Evolutionary conservation across 768 basidiomycete genomes (phyloP).

Genomic region (Exidia glandulosa): DNA sequence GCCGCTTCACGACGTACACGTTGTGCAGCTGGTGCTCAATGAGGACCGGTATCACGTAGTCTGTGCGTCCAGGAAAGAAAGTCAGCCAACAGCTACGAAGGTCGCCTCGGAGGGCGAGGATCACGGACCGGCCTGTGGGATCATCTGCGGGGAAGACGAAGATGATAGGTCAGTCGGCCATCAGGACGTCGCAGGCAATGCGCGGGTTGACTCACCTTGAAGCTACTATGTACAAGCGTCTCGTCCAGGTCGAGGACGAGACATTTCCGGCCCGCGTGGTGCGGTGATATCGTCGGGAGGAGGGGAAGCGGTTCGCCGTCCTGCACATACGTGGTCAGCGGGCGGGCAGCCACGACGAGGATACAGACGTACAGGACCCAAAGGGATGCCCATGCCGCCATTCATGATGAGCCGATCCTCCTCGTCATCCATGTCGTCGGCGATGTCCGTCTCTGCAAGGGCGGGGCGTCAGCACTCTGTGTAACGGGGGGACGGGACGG

Average conservation of each 20-base stretch:
- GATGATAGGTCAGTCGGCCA: conserved; percentile 3
- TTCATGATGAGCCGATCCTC: conserved; percentile 82
- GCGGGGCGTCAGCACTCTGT: background rate
- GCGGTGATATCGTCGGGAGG: conserved; percentile 71
- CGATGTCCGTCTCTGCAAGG: conserved; percentile 5
- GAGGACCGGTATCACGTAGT: conserved; percentile 98
- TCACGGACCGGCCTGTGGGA: conserved; percentile 50
- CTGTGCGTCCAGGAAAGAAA: no score
- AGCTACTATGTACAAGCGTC: conserved; percentile 92
- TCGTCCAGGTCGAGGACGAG: conserved; percentile 95
- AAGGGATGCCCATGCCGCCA: conserved; percentile 90
- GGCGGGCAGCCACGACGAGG: background rate
- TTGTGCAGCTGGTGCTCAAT: conserved; percentile 99
- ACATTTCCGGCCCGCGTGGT: conserved; percentile 85
- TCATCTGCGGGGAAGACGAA: conserved; percentile 53
- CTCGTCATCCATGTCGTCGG: conserved; percentile 57
- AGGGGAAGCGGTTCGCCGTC: conserved; percentile 81
- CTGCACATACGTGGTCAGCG: conserved; percentile 26
- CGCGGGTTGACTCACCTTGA: conserved; percentile 95
- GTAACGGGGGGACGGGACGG: background rate
- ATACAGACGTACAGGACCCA: conserved; percentile 63
- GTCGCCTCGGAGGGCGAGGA: background rate
- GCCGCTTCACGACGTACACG: conserved; percentile 97
- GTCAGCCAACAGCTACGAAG: background rate
- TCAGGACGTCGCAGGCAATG: conserved; percentile 6